Conservation (phyloP, 306 rosid species). For the Cucumis hystrix region DNA sequence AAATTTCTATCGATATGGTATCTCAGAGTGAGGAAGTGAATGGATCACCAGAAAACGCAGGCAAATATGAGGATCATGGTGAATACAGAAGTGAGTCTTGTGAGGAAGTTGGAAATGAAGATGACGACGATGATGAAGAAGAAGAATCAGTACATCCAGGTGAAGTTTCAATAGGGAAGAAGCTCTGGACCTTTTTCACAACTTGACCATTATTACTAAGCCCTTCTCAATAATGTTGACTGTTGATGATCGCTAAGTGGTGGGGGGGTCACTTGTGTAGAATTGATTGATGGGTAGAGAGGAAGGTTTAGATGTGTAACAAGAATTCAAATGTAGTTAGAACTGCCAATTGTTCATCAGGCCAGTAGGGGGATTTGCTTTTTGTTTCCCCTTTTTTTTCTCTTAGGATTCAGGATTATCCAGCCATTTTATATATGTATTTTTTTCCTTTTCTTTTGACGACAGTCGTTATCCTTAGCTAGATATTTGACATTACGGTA, state of each 20-base stretch:
- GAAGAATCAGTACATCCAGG: slow-evolving; percentile 55
- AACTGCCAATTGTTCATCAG: slow-evolving; percentile 25
- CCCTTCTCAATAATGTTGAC: slow-evolving; percentile 15
- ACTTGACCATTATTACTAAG: slow-evolving; percentile 27
- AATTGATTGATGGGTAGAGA: slow-evolving; percentile 17
- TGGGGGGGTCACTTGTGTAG: slow-evolving; percentile 20
- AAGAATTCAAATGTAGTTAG: slow-evolving; percentile 38
- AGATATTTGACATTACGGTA: slow-evolving; percentile 31
- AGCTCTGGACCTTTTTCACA: slow-evolving; percentile 75
- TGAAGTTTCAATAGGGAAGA: slow-evolving; percentile 76
- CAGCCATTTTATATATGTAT: slow-evolving; percentile 5
- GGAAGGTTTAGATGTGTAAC: slow-evolving; percentile 42
- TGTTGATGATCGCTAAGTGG: slow-evolving; percentile 19
- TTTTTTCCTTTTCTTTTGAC: not conserved
- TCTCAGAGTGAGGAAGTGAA: slow-evolving; percentile 86
- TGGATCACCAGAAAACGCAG: slow-evolving; percentile 37
- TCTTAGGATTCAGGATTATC: slow-evolving; percentile 24
- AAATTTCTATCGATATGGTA: slow-evolving; percentile 11
- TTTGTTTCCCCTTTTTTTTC: slow-evolving; percentile 21
- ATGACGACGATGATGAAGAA: slow-evolving; percentile 28
- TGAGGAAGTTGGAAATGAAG: slow-evolving; percentile 26
- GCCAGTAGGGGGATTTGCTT: slow-evolving; percentile 31
- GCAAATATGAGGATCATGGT: slow-evolving; percentile 18
- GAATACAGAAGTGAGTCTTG: slow-evolving; percentile 47
- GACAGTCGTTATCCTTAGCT: slow-evolving; percentile 25